Evolutionary conservation across 192 early-diverging fungal genomes (phyloP).

Genomic region (Diversispora epigaea): DNA sequence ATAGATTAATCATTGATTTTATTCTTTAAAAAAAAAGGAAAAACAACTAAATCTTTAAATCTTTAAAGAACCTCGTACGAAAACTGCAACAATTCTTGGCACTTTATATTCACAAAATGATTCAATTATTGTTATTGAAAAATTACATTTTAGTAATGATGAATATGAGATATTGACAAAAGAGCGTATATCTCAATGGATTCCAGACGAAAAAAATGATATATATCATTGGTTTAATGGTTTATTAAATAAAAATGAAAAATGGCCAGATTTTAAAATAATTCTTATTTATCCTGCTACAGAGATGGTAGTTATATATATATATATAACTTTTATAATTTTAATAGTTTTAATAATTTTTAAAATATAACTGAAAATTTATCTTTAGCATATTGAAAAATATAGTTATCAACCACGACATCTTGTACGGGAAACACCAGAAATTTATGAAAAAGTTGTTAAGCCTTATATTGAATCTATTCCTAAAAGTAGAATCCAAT

Average conservation of each 20-base stretch:
- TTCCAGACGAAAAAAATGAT: constrained; percentile 57
- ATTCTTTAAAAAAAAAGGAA: background rate
- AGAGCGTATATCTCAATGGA: constrained; percentile 37
- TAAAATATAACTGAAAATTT: constrained; percentile 17
- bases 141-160: constrained; percentile 44
- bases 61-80: constrained; percentile 22
- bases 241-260: constrained; percentile 27
- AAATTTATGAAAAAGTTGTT: constrained; percentile 53
- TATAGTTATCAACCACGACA: constrained; percentile 61
- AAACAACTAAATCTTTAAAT: background rate
- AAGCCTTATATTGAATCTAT: constrained; percentile 63
- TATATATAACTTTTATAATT: background rate
- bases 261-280: constrained; percentile 56
- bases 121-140: constrained; percentile 50
- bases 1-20: background rate
- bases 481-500: constrained; percentile 61
- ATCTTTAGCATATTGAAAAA: constrained; percentile 64
- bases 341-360: constrained; percentile 2
- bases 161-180: constrained; percentile 36
- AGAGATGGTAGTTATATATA: constrained; percentile 40
- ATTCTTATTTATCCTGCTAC: constrained; percentile 66
- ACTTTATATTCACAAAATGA: background rate
- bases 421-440: constrained; percentile 65
- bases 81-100: constrained; percentile 8
- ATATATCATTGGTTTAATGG: constrained; percentile 68